phyloP scores from a whole-genome alignment of 2,329 filamentous ascomycete species.

The Diaporthe humulicola region DNA sequence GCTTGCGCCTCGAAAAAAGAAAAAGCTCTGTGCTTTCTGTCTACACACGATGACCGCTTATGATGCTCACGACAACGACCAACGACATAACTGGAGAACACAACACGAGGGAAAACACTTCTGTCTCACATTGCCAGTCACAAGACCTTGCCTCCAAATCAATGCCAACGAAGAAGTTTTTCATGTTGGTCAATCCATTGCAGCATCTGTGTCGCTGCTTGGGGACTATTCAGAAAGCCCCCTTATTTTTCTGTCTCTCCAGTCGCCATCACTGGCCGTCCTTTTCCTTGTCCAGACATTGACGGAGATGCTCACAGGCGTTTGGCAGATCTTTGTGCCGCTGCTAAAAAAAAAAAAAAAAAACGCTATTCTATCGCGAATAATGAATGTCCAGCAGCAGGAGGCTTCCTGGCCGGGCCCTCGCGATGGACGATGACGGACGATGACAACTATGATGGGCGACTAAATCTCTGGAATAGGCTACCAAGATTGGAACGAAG shows the following conservation, averaged over 20 bases:
- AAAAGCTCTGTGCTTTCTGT: slow-evolving; percentile 41
- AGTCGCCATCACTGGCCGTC: neutral
- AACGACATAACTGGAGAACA: slow-evolving; percentile 9
- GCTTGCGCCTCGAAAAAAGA: slow-evolving; percentile 36
- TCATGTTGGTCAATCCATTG: neutral
- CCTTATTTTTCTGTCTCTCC: neutral
- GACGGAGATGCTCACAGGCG: neutral
- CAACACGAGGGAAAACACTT: slow-evolving; percentile 34
- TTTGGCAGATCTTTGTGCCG: neutral
- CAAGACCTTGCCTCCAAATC: slow-evolving; percentile 5
- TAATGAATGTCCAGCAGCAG: neutral
- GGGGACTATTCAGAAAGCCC: neutral
- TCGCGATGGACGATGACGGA: neutral
- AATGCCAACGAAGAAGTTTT: neutral
- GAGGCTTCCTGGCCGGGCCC: neutral
- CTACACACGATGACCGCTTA: slow-evolving; percentile 42
- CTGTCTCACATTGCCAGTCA: slow-evolving; percentile 18
- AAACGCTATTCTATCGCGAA: neutral
- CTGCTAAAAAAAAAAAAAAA: neutral
- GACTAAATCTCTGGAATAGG: neutral
- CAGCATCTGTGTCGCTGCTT: neutral
- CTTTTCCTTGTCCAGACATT: neutral
- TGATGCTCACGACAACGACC: neutral
- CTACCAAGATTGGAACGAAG: neutral
- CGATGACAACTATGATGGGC: neutral